phyloP scores from a whole-genome alignment of 768 basidiomycete genomes.

The Hericium erinaceus region DNA sequence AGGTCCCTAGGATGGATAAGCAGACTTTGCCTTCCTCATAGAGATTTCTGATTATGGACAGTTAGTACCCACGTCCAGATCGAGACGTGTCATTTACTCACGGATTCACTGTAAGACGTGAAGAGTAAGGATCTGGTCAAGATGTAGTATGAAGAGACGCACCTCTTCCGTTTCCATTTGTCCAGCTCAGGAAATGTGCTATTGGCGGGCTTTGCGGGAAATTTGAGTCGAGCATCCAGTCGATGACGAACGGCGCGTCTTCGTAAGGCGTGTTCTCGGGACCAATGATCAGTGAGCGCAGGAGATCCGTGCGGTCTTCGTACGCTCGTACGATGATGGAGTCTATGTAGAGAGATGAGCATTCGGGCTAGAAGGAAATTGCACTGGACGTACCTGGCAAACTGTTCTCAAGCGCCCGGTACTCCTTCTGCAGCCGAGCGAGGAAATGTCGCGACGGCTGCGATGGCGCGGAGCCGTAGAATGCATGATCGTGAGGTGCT shows the following conservation, averaged over 20 bases:
- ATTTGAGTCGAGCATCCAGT: conserved; percentile 82
- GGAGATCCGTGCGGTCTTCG: conserved; percentile 80
- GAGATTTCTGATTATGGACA: conserved; percentile 47
- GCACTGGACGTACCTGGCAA: conserved; percentile 56
- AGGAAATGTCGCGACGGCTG: conserved; percentile 70
- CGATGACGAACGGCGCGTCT: conserved; percentile 91
- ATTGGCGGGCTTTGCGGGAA: conserved; percentile 77
- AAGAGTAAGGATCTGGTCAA: neutral
- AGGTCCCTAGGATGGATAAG: conserved; percentile 83
- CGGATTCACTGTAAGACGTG: conserved; percentile 54
- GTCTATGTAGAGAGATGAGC: conserved; percentile 33
- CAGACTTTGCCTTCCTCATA: conserved; percentile 97
- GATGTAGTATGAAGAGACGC: conserved; percentile 15
- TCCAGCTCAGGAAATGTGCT: conserved; percentile 91
- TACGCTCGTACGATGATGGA: conserved; percentile 85
- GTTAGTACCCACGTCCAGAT: neutral
- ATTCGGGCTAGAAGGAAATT: neutral
- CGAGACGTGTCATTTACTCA: conserved; percentile 20
- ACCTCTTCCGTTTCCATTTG: conserved; percentile 88
- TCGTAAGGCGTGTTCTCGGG: conserved; percentile 93
- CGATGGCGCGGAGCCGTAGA: conserved; percentile 47
- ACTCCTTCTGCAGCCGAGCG: conserved; percentile 72
- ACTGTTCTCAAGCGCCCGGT: conserved; percentile 67
- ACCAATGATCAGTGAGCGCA: conserved; percentile 85
- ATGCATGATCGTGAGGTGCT: conserved; percentile 79